Evolutionary conservation across 306 rosid genomes (phyloP), one percentile per base, ranked within the genome.

Genomic region (Ormosia semicastrata): DNA sequence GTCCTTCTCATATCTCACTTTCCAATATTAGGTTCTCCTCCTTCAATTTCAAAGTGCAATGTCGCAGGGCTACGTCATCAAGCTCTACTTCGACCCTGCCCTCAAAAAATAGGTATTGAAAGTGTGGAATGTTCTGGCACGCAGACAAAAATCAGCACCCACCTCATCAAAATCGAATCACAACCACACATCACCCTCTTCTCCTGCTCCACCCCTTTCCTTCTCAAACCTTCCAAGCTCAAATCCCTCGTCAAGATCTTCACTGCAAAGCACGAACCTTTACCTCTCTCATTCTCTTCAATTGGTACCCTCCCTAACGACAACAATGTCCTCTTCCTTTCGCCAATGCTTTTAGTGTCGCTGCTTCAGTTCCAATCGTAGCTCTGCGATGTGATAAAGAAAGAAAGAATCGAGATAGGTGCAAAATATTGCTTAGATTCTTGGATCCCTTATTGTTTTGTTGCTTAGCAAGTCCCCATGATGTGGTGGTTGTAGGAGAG

Each of bases 181-280:
- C 98, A 98, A 11, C 99, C 99, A 0, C 99, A 93, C 93, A 93
- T 95, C 77, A 93, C 99, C 2, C 98, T 95, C 69, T 93, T 93
- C 85, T 89, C 24, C 24, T 24, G 1, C 24, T 24, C 99, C 32
- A 75, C 85, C 56, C 78, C 92, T 0, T 87, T 74, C 29, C n/a
- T 88, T n/a, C n/a, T n/a, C 7, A 98, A 95, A 41, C 90, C 96
- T 8, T 63, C 88, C 4, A 93, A 87, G 76, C 78, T 93, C 8
- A 94, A 95, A 29, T 43, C 87, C 18, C 52, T 88, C 0, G 60
- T 95, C 73, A 87, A 76, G 54, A 43, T 75, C 60, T 89, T 92
- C 37, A 87, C 98, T 2, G 72, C 96, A 0, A 93, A 85, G 77
- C 90, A 90, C 33, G 94, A 93, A 2, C 94, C 98, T 18, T 53